A percentile compares a stretch with the other conserved stretches of the same genome.
Conservation (phyloP, 2,329 filamentous ascomycete species). For the Cladosporium sp. region DNA sequence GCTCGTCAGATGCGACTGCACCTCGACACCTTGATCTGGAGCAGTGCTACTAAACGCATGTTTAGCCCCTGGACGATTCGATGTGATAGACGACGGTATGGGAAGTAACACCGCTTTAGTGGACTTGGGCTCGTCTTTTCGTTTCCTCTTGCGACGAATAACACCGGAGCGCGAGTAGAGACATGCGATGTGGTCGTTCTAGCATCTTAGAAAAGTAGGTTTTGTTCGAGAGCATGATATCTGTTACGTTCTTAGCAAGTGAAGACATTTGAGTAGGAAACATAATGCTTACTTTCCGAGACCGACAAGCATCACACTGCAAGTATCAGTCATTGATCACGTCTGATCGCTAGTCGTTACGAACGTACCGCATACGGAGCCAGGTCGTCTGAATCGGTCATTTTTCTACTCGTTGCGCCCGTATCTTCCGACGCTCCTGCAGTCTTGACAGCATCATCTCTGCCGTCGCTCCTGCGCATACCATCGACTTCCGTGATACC, state of each 20-base stretch:
- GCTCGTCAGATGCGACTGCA: conserved; percentile 13
- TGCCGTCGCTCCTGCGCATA: too few species aligned
- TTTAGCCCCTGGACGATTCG: too few species aligned
- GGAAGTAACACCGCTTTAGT: too few species aligned
- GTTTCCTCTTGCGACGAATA: conserved; percentile 19
- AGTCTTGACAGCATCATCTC: too few species aligned
- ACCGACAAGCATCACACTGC: conserved; percentile 20
- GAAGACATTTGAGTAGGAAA: too few species aligned
- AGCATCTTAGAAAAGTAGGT: conserved; percentile 16
- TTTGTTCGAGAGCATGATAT: conserved; percentile 16
- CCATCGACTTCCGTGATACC: too few species aligned
- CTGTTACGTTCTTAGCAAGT: too few species aligned
- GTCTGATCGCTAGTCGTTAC: too few species aligned
- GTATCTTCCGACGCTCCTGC: too few species aligned
- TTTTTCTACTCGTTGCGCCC: too few species aligned
- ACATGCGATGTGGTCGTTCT: conserved; percentile 9
- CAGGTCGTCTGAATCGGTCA: neutral
- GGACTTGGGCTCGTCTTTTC: conserved; percentile 8
- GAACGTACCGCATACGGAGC: neutral
- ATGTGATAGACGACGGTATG: too few species aligned
- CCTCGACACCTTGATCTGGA: neutral
- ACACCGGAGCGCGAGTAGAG: conserved; percentile 20
- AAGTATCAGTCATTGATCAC: neutral
- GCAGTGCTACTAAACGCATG: too few species aligned
- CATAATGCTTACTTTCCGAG: conserved; percentile 20